These are phyloP conservation scores for Penicillium lividum DNA, from an alignment of 495 filamentous ascomycete genomes.

Conservation along the genomic window DNA sequence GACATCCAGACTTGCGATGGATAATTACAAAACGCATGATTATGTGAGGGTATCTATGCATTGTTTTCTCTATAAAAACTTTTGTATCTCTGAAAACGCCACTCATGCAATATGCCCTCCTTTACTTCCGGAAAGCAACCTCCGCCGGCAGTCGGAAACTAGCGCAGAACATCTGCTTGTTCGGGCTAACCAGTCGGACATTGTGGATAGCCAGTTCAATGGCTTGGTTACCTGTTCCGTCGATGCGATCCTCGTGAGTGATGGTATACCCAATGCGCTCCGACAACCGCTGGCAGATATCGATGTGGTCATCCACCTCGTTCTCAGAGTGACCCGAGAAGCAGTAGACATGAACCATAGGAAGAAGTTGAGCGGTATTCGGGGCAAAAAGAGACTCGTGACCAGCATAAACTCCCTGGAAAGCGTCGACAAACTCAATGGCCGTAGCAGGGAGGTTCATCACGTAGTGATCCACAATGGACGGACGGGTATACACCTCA, in stretches of 20 bases:
- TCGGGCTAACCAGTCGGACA: slow-evolving; percentile 86
- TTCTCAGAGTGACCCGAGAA: slow-evolving; percentile 77
- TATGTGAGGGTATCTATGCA: slow-evolving; percentile 8
- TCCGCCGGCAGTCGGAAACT: slow-evolving; percentile 80
- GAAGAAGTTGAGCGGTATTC: slow-evolving; percentile 58
- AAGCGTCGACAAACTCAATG: slow-evolving; percentile 80
- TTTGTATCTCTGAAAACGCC: slow-evolving; percentile 16
- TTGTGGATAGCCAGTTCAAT: slow-evolving; percentile 67
- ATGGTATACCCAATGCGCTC: slow-evolving; percentile 62
- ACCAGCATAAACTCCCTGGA: slow-evolving; percentile 76
- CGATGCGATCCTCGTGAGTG: slow-evolving; percentile 54
- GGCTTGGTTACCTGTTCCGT: slow-evolving; percentile 42
- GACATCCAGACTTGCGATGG: too few relatives aligned
- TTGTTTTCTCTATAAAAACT: slow-evolving; percentile 6
- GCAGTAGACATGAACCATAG: slow-evolving; percentile 89
- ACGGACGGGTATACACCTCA: slow-evolving; percentile 56
- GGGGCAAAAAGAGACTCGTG: slow-evolving; percentile 66
- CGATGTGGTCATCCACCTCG: slow-evolving; percentile 56
- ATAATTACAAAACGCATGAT: background rate
- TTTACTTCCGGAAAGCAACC: slow-evolving; percentile 66
- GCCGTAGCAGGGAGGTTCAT: slow-evolving; percentile 96
- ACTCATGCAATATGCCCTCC: slow-evolving; percentile 11
- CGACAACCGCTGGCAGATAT: slow-evolving; percentile 71
- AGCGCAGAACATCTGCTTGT: slow-evolving; percentile 95
- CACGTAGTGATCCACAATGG: slow-evolving; percentile 81